phyloP scores from a whole-genome alignment of 768 basidiomycete species.

The Mycena crocata region DNA sequence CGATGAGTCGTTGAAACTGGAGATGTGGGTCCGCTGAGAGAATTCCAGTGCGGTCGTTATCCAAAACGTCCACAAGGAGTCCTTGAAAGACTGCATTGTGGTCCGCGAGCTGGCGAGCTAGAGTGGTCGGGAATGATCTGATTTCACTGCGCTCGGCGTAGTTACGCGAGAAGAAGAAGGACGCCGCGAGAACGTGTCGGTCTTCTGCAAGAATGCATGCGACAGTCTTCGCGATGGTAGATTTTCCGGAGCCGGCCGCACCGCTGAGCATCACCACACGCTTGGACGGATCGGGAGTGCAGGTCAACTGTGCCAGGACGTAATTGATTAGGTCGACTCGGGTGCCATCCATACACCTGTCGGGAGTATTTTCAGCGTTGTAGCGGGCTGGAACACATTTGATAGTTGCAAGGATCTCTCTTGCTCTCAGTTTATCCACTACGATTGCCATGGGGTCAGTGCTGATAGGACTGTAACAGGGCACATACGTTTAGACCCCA shows the following conservation, averaged over 20 bases:
- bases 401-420: background rate
- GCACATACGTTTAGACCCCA: no score
- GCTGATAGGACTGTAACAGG: no score
- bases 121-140: background rate
- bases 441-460: background rate
- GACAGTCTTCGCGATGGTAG: background rate
- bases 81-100: no score
- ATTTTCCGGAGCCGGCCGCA: background rate
- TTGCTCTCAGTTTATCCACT: background rate
- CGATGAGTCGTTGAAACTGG: no score
- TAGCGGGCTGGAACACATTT: slow-evolving; percentile 1
- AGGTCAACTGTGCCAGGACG: background rate
- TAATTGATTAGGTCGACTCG: background rate
- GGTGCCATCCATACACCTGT: background rate
- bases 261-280: background rate
- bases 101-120: no score
- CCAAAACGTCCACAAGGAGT: no score
- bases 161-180: background rate
- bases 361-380: background rate
- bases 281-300: background rate
- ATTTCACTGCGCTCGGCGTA: background rate
- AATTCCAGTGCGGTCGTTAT: no score
- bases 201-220: background rate
- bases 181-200: background rate
- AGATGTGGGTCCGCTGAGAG: no score